These are phyloP conservation scores for Epichloe aotearoae DNA, from an alignment of 2,329 filamentous ascomycete species.

Conservation along the genomic window DNA sequence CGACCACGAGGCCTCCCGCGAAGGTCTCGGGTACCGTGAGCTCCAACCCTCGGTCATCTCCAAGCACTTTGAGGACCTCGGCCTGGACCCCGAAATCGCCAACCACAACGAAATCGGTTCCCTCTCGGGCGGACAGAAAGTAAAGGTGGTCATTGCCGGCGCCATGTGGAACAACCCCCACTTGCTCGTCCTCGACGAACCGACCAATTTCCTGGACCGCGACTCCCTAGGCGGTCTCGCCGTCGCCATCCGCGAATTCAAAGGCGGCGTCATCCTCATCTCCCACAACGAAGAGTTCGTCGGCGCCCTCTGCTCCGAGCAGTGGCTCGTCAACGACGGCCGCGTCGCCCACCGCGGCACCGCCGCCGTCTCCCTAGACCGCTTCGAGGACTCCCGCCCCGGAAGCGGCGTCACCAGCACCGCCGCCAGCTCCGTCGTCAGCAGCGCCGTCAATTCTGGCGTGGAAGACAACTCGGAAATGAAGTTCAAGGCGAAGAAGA, in stretches of 20 bases:
- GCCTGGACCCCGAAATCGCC: conserved; percentile 92
- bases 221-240: conserved; percentile 93
- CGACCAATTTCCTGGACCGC: conserved; percentile 97
- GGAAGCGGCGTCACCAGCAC: conserved; percentile 43
- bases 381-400: conserved; percentile 73
- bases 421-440: conserved; percentile 44
- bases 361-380: conserved; percentile 58
- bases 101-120: conserved; percentile 98
- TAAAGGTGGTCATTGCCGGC: conserved; percentile 94
- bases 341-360: conserved; percentile 75
- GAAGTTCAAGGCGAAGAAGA: conserved; percentile 83
- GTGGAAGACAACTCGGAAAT: conserved; percentile 65
- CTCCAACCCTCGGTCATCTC: conserved; percentile 88
- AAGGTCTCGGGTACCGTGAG: conserved; percentile 91
- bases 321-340: conserved; percentile 88
- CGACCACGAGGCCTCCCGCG: conserved; percentile 95
- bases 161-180: conserved; percentile 99
- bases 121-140: conserved; percentile 92
- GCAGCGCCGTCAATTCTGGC: conserved; percentile 41
- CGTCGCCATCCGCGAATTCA: conserved; percentile 96
- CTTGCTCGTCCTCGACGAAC: conserved; percentile 92
- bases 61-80: conserved; percentile 96
- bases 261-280: conserved; percentile 97
- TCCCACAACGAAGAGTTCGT: conserved; percentile 99
- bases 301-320: conserved; percentile 85